A percentile compares a stretch with the other conserved stretches of the same genome.
These are phyloP conservation scores for Suillus tomentosus DNA, from an alignment of 768 basidiomycete species.

Conservation along the genomic window DNA sequence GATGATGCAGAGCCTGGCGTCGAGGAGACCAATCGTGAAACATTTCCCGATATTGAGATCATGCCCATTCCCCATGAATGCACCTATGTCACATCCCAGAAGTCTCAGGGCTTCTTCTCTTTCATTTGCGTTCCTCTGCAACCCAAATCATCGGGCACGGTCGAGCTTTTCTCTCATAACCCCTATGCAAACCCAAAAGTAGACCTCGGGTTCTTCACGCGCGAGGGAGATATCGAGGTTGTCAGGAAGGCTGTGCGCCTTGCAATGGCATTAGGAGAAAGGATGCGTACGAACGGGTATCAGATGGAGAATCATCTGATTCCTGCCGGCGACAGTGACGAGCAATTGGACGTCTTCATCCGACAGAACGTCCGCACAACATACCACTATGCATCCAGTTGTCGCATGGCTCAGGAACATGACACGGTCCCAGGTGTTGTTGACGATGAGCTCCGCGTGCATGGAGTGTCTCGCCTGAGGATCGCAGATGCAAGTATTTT, in stretches of 20 bases:
- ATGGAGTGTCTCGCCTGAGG: constrained; percentile 46
- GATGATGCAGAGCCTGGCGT: constrained; percentile 22
- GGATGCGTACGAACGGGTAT: constrained; percentile 30
- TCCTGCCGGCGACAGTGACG: constrained; percentile 7
- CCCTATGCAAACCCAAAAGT: constrained; percentile 20
- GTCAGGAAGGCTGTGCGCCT: constrained; percentile 26
- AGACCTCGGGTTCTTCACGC: constrained; percentile 16
- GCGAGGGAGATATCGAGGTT: constrained; percentile 8
- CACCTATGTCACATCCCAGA: constrained; percentile 17
- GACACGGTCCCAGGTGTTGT: constrained; percentile 43
- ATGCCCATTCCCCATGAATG: constrained; percentile 26
- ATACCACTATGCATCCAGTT: constrained; percentile 40
- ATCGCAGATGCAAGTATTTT: constrained; percentile 39
- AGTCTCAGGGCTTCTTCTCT: constrained; percentile 27
- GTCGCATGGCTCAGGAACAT: constrained; percentile 36
- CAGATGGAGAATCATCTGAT: constrained; percentile 2
- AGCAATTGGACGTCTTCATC: constrained; percentile 7
- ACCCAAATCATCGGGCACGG: constrained; percentile 21
- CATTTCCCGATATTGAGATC: constrained; percentile 43
- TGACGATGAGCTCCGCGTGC: constrained; percentile 45
- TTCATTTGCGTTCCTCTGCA: constrained; percentile 28
- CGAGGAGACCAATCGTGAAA: constrained; percentile 15
- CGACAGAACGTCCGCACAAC: constrained; percentile 24
- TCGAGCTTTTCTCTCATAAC: constrained; percentile 23
- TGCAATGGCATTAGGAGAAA: constrained; percentile 19